Percentiles rank a stretch among this genome's conserved stretches.
Evolutionary conservation across 768 basidiomycete genomes (phyloP).

Genomic region (Rhizopogon salebrosus): DNA sequence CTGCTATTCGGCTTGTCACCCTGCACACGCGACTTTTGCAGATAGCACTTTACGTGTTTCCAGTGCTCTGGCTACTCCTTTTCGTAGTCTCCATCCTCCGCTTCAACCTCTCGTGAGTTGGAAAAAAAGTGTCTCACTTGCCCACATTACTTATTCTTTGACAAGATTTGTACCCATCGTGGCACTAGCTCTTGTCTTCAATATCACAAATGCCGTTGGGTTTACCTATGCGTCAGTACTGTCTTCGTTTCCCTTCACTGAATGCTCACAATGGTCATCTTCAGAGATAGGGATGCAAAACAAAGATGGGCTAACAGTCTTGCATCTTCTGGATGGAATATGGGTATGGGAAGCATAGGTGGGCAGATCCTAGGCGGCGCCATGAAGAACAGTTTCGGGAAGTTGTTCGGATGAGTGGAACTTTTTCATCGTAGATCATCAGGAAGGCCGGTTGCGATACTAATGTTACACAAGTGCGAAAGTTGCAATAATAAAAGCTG

Average conservation of each 20-base stretch:
- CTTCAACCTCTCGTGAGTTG: slow-evolving; percentile 77
- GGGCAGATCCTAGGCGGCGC: slow-evolving; percentile 80
- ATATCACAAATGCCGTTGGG: slow-evolving; percentile 90
- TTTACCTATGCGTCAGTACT: slow-evolving; percentile 86
- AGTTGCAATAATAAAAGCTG: slow-evolving; percentile 16
- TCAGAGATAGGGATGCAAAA: slow-evolving; percentile 88
- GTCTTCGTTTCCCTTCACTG: slow-evolving; percentile 1
- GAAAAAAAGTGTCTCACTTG: not conserved
- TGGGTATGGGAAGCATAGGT: slow-evolving; percentile 77
- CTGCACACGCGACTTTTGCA: slow-evolving; percentile 23
- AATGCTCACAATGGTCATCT: slow-evolving; percentile 9
- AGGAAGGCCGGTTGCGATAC: slow-evolving; percentile 9
- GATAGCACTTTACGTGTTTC: slow-evolving; percentile 89
- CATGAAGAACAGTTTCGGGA: slow-evolving; percentile 76
- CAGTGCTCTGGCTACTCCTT: slow-evolving; percentile 80
- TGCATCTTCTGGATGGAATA: slow-evolving; percentile 62
- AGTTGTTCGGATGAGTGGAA: slow-evolving; percentile 53
- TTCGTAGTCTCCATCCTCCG: slow-evolving; percentile 87
- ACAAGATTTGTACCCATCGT: slow-evolving; percentile 92
- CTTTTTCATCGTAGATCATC: slow-evolving; percentile 3
- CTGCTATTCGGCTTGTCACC: slow-evolving; percentile 11
- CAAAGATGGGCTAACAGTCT: slow-evolving; percentile 81
- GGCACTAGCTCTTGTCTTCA: slow-evolving; percentile 90
- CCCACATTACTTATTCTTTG: slow-evolving; percentile 7
- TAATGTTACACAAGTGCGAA: slow-evolving; percentile 28